These are phyloP conservation scores for Sporopachydermia lactativora DNA, from an alignment of 805 yeast species.

Conservation along the genomic window DNA sequence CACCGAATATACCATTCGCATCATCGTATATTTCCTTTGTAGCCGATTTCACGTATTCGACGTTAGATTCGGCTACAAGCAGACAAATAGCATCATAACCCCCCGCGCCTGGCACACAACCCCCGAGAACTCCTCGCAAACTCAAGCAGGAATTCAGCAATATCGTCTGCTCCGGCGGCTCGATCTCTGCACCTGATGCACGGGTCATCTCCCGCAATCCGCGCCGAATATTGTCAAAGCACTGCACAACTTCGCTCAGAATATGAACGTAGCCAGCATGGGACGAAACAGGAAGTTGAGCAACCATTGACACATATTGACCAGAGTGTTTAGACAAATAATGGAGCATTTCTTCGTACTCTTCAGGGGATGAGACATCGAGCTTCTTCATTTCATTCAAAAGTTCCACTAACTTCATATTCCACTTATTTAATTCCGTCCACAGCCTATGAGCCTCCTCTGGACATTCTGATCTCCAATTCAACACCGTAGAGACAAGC, in stretches of 20 bases:
- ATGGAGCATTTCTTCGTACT: conserved; percentile 21
- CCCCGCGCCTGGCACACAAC: conserved; percentile 99
- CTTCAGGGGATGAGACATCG: conserved; percentile 17
- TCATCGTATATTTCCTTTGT: neutral
- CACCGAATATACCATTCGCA: conserved; percentile 5
- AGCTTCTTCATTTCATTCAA: conserved; percentile 27
- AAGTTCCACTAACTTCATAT: conserved; percentile 37
- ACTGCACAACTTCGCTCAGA: neutral
- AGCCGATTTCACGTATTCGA: conserved; percentile 19
- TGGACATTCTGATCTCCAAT: conserved; percentile 49
- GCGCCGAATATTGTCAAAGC: conserved; percentile 31
- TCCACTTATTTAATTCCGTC: conserved; percentile 39
- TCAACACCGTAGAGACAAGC: conserved; percentile 58
- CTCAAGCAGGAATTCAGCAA: conserved; percentile 44
- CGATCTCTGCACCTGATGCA: conserved; percentile 72
- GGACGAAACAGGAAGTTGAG: conserved; percentile 3
- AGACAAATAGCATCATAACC: conserved; percentile 89
- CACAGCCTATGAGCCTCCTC: conserved; percentile 40
- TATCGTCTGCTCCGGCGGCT: conserved; percentile 63
- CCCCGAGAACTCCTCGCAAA: conserved; percentile 72
- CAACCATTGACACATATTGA: conserved; percentile 5
- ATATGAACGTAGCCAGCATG: neutral
- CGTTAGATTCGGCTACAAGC: conserved; percentile 36
- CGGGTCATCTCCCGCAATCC: conserved; percentile 46
- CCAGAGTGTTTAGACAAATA: conserved; percentile 11